phyloP scores from a whole-genome alignment of 2,329 filamentous ascomycete genomes.

The Colletotrichum melonis region DNA sequence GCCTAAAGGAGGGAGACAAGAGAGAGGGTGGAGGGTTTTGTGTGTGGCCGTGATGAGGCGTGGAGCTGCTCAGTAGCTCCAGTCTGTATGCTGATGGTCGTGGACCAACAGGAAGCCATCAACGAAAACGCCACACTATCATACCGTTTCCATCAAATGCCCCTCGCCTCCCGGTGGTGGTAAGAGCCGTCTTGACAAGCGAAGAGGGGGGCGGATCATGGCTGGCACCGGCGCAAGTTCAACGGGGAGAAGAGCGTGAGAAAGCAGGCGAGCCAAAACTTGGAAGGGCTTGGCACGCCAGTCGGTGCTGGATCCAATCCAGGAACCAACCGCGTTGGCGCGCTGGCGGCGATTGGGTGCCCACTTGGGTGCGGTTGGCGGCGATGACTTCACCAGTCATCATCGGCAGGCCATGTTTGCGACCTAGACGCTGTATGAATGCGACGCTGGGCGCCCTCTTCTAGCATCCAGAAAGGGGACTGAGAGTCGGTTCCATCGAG shows the following conservation, averaged over 20 bases:
- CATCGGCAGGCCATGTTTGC: constrained; percentile 27
- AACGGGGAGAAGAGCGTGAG: not conserved
- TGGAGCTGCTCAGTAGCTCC: not conserved
- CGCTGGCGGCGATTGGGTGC: constrained; percentile 27
- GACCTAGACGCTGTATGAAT: constrained; percentile 5
- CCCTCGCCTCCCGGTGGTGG: too few species aligned
- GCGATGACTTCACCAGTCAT: constrained; percentile 37
- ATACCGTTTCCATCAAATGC: not conserved
- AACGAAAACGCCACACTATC: constrained; percentile 25
- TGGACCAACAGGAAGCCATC: constrained; percentile 26
- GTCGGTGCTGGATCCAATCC: constrained; percentile 29
- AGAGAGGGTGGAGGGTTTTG: not conserved
- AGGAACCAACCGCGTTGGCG: constrained; percentile 19
- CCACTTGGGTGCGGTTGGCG: constrained; percentile 2
- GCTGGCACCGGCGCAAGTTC: not conserved
- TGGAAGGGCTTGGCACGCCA: constrained; percentile 24
- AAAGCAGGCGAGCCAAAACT: constrained; percentile 17
- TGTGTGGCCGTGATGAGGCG: not conserved
- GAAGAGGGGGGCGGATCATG: constrained; percentile 1
- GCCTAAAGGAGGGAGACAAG: not conserved
- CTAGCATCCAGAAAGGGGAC: not conserved
- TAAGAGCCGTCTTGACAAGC: not conserved
- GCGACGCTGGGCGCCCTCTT: not conserved
- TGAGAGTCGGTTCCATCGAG: constrained; percentile 22
- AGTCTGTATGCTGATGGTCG: not conserved